These are phyloP conservation scores for Aspergillus leporis DNA, from an alignment of 495 filamentous ascomycete genomes.

Conservation along the genomic window DNA sequence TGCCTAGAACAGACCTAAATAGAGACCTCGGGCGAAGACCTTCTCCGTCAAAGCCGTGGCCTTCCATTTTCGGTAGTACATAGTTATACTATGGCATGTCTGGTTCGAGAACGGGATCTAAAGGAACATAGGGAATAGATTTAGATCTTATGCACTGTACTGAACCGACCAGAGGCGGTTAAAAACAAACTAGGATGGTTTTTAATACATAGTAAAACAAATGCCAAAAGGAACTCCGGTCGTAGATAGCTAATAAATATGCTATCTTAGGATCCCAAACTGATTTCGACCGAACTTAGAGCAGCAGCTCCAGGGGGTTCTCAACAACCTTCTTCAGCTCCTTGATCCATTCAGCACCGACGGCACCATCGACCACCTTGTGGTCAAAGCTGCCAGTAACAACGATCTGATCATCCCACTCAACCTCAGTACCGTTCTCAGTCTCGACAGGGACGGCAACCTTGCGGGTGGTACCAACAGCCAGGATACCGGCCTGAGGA, in stretches of 20 bases:
- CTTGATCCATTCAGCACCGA: constrained; percentile 94
- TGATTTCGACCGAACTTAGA: constrained; percentile 53
- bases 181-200: constrained; percentile 27
- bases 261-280: constrained; percentile 8
- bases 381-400: constrained; percentile 97
- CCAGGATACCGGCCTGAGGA: constrained; percentile 93
- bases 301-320: constrained; percentile 90
- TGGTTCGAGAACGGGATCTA: neutral
- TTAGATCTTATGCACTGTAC: constrained; percentile 40
- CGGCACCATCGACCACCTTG: constrained; percentile 90
- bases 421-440: constrained; percentile 76
- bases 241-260: constrained; percentile 21
- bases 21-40: neutral
- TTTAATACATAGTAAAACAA: constrained; percentile 51
- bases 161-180: constrained; percentile 33
- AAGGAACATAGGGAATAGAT: constrained; percentile 31
- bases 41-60: neutral
- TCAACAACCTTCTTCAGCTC: constrained; percentile 97
- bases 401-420: constrained; percentile 96
- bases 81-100: neutral
- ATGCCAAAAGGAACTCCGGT: constrained; percentile 19
- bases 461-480: constrained; percentile 92
- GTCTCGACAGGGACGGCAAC: constrained; percentile 85
- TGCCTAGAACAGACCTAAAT: neutral
- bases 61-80: neutral